Percentiles rank a stretch among this genome's conserved stretches.
These are phyloP conservation scores for Cladosporium sp. DNA, from an alignment of 2,329 filamentous ascomycete genomes.

Conservation along the genomic window DNA sequence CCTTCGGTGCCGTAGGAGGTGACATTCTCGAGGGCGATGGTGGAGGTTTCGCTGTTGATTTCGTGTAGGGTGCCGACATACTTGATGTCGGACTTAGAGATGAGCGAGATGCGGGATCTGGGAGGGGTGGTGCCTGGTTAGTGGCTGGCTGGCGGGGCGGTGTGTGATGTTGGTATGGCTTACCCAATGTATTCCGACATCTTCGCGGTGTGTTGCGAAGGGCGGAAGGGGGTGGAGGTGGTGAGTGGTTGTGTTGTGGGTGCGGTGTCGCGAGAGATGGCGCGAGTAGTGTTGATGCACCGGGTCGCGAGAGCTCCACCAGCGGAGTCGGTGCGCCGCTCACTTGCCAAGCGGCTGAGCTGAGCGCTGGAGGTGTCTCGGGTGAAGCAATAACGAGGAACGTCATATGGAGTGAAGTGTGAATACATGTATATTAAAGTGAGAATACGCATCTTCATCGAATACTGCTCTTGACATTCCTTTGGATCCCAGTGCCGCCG, in stretches of 20 bases:
- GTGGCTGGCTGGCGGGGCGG: slow-evolving; percentile 24
- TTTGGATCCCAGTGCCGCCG: background rate
- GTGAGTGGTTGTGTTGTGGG: background rate
- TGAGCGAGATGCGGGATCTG: slow-evolving; percentile 91
- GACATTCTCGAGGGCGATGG: slow-evolving; percentile 96
- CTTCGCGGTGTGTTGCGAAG: slow-evolving; percentile 21
- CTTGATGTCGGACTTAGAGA: slow-evolving; percentile 97
- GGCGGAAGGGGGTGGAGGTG: background rate
- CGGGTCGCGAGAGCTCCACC: slow-evolving; percentile 1
- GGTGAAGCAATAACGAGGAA: background rate
- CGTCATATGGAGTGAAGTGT: background rate
- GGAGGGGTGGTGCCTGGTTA: slow-evolving; percentile 26
- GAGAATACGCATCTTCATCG: background rate
- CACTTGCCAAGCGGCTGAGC: background rate
- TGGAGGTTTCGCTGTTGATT: slow-evolving; percentile 96
- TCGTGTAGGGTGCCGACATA: slow-evolving; percentile 92
- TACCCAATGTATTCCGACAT: slow-evolving; percentile 66
- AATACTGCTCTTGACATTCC: background rate
- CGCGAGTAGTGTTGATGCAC: slow-evolving; percentile 11
- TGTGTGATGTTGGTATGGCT: slow-evolving; percentile 33
- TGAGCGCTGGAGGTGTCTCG: background rate
- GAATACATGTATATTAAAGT: background rate
- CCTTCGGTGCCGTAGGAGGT: slow-evolving; percentile 92
- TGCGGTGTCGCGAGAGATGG: slow-evolving; percentile 8
- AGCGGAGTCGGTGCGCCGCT: background rate